Percentiles rank a stretch among this genome's conserved stretches.
Conservation (phyloP, 768 basidiomycete genomes). For the Cantharellus cinnabarinus region DNA sequence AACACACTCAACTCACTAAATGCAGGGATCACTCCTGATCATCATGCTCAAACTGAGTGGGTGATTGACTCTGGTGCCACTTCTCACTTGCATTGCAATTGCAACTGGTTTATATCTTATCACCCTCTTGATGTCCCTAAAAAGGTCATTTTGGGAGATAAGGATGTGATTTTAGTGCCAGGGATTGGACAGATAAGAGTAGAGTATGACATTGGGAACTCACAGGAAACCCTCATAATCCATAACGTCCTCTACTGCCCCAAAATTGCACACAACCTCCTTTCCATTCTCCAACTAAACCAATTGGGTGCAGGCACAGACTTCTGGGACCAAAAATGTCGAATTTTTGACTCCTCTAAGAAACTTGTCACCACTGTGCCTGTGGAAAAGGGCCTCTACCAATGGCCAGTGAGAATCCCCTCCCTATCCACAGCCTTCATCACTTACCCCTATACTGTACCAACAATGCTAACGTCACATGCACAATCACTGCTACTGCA, state of each 20-base stretch:
- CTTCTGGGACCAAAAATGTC: too few relatives aligned
- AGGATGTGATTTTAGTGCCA: too few relatives aligned
- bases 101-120: background rate
- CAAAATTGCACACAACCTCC: too few relatives aligned
- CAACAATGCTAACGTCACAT: background rate
- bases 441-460: too few relatives aligned
- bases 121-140: background rate
- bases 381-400: background rate
- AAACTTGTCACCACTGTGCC: background rate
- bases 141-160: too few relatives aligned
- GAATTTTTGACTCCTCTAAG: background rate
- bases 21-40: background rate
- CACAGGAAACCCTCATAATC: too few relatives aligned
- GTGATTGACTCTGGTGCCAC: conserved; percentile 3
- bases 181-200: too few relatives aligned
- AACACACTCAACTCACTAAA: too few relatives aligned
- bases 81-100: background rate
- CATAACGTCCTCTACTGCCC: too few relatives aligned
- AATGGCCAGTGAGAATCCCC: background rate
- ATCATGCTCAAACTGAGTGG: background rate
- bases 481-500: background rate
- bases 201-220: too few relatives aligned
- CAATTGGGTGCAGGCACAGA: too few relatives aligned
- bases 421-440: background rate
- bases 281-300: too few relatives aligned